Evolutionary conservation across 1,284 basidiomycete species (phyloP).

Genomic region (Irpex lacteus): DNA sequence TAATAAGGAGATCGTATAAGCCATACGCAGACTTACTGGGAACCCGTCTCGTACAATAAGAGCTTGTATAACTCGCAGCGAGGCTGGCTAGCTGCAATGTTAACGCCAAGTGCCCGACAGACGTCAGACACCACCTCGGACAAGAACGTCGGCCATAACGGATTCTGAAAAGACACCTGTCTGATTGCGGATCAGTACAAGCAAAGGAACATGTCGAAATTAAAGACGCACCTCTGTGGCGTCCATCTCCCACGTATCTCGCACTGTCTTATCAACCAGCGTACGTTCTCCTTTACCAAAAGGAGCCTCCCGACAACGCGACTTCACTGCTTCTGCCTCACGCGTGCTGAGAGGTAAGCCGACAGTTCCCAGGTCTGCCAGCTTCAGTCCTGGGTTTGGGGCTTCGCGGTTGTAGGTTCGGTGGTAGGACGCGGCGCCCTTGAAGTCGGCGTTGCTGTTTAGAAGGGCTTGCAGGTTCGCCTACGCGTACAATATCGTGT

Average conservation of each 20-base stretch:
- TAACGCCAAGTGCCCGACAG: neutral
- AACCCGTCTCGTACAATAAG: neutral
- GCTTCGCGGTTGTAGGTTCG: neutral
- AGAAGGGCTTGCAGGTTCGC: too few species aligned
- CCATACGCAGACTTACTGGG: neutral
- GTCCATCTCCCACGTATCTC: slow-evolving; percentile 25
- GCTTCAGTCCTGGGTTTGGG: neutral
- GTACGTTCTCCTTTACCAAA: slow-evolving; percentile 24
- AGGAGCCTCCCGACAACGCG: slow-evolving; percentile 12
- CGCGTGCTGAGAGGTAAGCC: neutral
- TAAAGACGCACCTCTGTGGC: neutral
- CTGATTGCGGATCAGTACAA: neutral
- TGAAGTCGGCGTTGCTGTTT: neutral
- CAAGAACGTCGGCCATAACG: neutral
- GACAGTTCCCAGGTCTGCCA: neutral
- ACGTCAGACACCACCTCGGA: neutral
- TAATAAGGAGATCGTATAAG: neutral
- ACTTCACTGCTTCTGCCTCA: neutral
- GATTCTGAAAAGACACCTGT: neutral
- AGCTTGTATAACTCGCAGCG: neutral
- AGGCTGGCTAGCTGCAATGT: neutral
- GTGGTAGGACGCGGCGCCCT: neutral
- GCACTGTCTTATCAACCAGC: slow-evolving; percentile 22
- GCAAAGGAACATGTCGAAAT: too few species aligned
- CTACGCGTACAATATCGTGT: too few species aligned